A percentile compares a stretch with the other conserved stretches of the same genome.
Evolutionary conservation across 805 yeast genomes (phyloP).

Genomic region (Scheffersomyces amazonensis): DNA sequence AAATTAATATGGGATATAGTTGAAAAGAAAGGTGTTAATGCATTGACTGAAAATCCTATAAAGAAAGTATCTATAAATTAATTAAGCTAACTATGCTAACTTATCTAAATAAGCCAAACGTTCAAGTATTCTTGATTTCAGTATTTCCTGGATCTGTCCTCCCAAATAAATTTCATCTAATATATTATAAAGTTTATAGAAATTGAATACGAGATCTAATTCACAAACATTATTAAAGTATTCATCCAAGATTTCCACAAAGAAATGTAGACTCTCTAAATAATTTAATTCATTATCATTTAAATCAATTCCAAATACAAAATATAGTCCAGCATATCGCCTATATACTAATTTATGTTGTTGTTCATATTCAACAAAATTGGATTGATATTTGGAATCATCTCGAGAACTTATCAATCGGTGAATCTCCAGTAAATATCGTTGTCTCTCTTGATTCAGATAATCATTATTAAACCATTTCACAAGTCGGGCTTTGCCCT

Average conservation of each 20-base stretch:
- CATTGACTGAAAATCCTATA: conserved; percentile 10
- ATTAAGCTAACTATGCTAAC: not conserved
- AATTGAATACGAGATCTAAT: conserved; percentile 88
- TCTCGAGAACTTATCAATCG: conserved; percentile 79
- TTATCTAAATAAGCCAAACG: conserved; percentile 63
- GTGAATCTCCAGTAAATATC: conserved; percentile 63
- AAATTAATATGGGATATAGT: conserved; percentile 40
- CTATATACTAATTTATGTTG: conserved; percentile 72
- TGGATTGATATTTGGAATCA: conserved; percentile 69
- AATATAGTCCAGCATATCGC: conserved; percentile 88
- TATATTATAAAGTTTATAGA: conserved; percentile 76
- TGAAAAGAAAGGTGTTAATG: conserved; percentile 6
- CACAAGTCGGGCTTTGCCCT: conserved; percentile 86
- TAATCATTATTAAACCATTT: conserved; percentile 60
- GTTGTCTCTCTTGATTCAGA: conserved; percentile 26
- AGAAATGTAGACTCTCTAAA: conserved; percentile 79
- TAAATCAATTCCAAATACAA: conserved; percentile 79
- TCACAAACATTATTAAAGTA: conserved; percentile 92
- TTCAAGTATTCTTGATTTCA: conserved; percentile 62
- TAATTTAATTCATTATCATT: conserved; percentile 79
- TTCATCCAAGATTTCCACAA: conserved; percentile 84
- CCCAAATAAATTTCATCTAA: conserved; percentile 86
- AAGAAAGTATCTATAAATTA: conserved; percentile 1
- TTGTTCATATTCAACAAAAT: conserved; percentile 61
- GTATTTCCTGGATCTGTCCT: conserved; percentile 88